Evolutionary conservation across 768 basidiomycete species (phyloP).

Genomic region (Macrolepiota albuminosa): DNA sequence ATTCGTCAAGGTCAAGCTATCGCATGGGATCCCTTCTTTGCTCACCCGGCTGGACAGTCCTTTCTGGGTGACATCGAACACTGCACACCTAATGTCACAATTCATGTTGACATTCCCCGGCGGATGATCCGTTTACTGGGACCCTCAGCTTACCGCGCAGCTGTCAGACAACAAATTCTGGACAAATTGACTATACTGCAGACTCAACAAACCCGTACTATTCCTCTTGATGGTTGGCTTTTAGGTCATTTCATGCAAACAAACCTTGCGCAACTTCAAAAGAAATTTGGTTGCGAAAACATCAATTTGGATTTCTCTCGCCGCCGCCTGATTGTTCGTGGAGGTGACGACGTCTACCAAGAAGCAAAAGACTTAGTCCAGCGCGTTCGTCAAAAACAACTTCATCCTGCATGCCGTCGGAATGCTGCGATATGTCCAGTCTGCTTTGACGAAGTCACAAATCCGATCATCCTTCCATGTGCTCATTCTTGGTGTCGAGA

Average conservation of each 20-base stretch:
- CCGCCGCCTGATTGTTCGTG: constrained; percentile 49
- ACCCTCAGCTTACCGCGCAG: constrained; percentile 30
- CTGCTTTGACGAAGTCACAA: constrained; percentile 54
- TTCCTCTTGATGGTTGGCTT: constrained; percentile 44
- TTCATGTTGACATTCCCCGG: constrained; percentile 36
- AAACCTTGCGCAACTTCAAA: constrained; percentile 41
- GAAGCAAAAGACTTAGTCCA: constrained; percentile 38
- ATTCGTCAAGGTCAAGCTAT: constrained; percentile 45
- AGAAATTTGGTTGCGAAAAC: constrained; percentile 52
- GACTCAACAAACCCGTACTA: constrained; percentile 33
- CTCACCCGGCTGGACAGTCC: constrained; percentile 28
- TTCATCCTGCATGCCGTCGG: constrained; percentile 11
- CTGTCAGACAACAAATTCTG: constrained; percentile 41
- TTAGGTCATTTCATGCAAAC: constrained; percentile 42
- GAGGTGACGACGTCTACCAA: constrained; percentile 40
- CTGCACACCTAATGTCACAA: constrained; percentile 32
- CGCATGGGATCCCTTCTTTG: constrained; percentile 67
- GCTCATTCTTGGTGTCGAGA: constrained; percentile 65
- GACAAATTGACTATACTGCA: constrained; percentile 40
- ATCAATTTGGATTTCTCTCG: constrained; percentile 42
- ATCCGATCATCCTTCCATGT: constrained; percentile 53
- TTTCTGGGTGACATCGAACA: constrained; percentile 44
- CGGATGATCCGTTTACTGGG: constrained; percentile 56
- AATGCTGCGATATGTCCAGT: constrained; percentile 51
- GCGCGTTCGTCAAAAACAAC: constrained; percentile 23